Base-by-base conservation (phyloP, 306 rosid species). In the Gastrolobium villosum region DNA sequence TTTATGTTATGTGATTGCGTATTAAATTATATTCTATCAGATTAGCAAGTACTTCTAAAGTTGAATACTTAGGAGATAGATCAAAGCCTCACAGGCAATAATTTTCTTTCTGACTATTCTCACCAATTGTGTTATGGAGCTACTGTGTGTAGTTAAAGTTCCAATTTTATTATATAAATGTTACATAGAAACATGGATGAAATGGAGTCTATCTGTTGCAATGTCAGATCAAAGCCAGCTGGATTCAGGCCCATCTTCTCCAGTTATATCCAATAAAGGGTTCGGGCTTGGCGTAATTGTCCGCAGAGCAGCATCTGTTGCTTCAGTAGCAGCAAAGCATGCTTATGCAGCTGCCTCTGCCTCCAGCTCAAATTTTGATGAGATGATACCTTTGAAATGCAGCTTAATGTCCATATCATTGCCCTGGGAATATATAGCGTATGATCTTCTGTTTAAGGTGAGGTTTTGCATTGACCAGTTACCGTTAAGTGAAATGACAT, bases 381-480 rank as follows among this genome's bases (percentile, higher is more conserved):
- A 95, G 82, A 65, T 91, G 88, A 82, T 93, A 72, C 98, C 99
- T 81, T 90, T 95, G 82, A 95, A 95, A 69, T 95, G 99, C 83
- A 90, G 97, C 87, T 85, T 95, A 65, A 95, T 95, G 97, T 93
- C 99, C 77, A 88, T 95, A 79, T 87, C 98, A 39, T 91, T 95
- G 84, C 97, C 99, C 40, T 95, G 99, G 99, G 99, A 95, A 76
- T 79, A 90, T 80, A 95, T 95, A 59, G 97, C 98, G 7, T 77
- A 87, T 67, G 98, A 95, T 89, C 96, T 95, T 86, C 87, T 95
- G 79, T 93, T 91, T 84, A 95, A 91, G 99, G 99, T 95, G 67
- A 87, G 91, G 41, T 72, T 57, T 57, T 75, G 74, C 11, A 11
- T 54, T 44, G 40, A 70, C 68, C 3, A 43, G 57, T 31, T 63